phyloP scores from a whole-genome alignment of 768 basidiomycete genomes.

The Tulasnella sp. region DNA sequence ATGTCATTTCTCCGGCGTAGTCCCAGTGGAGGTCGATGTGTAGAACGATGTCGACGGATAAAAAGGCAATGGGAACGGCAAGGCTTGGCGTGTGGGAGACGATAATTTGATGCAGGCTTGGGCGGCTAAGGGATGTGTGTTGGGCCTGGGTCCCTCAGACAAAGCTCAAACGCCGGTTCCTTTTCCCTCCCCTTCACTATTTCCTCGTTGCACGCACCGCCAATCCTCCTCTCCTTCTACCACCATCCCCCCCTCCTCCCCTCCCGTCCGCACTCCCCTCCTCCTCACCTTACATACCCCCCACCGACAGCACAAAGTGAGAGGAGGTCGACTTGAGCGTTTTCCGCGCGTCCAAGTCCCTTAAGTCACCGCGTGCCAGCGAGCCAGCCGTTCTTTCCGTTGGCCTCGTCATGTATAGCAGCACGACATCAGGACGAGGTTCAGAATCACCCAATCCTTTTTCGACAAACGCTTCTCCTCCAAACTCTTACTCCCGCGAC shows the following conservation, averaged over 20 bases:
- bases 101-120: background rate
- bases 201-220: constrained; percentile 1
- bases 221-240: constrained; percentile 16
- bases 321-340: constrained; percentile 9
- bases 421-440: background rate
- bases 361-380: constrained; percentile 20
- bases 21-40: background rate
- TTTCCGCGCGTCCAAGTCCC: constrained; percentile 10
- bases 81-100: background rate
- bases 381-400: background rate
- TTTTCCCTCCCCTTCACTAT: background rate
- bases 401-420: constrained; percentile 17
- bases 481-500: constrained; percentile 24
- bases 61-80: background rate
- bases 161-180: constrained; percentile 20
- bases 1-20: background rate
- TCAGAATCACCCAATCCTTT: constrained; percentile 28
- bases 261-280: background rate
- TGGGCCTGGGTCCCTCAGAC: constrained; percentile 14
- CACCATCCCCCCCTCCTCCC: constrained; percentile 19
- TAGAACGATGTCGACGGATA: constrained; percentile 4
- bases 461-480: constrained; percentile 28
- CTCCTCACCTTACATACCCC: background rate
- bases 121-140: constrained; percentile 16
- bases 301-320: background rate